These are phyloP conservation scores for Nakazawaea ishiwadae DNA, from an alignment of 805 yeast genomes.

Conservation along the genomic window DNA sequence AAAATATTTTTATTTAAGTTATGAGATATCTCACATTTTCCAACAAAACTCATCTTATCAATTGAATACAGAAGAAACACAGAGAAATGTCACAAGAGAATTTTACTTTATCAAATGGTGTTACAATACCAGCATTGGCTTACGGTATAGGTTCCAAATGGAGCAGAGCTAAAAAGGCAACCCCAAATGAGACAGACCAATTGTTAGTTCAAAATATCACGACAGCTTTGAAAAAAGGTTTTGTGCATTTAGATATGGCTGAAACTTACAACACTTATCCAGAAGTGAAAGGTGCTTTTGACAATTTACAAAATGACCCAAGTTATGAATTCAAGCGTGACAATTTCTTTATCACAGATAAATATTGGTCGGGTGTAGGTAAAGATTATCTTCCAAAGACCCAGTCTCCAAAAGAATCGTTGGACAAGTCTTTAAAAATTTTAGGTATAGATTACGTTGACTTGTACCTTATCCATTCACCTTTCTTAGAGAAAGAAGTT, in stretches of 20 bases:
- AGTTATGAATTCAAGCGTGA: slow-evolving; percentile 23
- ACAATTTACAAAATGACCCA: slow-evolving; percentile 9
- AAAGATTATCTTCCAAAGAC: slow-evolving; percentile 8
- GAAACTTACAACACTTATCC: slow-evolving; percentile 50
- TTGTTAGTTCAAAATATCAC: slow-evolving; percentile 5
- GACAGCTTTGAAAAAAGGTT: slow-evolving; percentile 28
- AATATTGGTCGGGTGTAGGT: slow-evolving; percentile 34
- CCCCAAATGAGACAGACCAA: slow-evolving; percentile 12
- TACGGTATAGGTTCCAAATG: slow-evolving; percentile 65
- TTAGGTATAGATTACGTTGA: slow-evolving; percentile 26
- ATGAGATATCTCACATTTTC: too few species aligned
- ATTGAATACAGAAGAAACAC: too few species aligned
- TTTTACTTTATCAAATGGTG: slow-evolving; percentile 51
- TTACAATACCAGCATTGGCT: slow-evolving; percentile 59
- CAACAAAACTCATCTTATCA: too few species aligned
- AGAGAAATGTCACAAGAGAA: neutral
- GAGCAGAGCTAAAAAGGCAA: slow-evolving; percentile 31
- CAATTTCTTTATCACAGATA: slow-evolving; percentile 46
- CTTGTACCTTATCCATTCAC: slow-evolving; percentile 12
- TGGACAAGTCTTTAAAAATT: slow-evolving; percentile 35
- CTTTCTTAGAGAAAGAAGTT: slow-evolving; percentile 20
- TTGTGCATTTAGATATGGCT: slow-evolving; percentile 55
- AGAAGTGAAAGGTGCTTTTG: slow-evolving; percentile 11
- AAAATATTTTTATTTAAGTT: too few species aligned
- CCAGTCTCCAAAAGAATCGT: slow-evolving; percentile 31